Percentiles rank a stretch among this genome's conserved stretches.
phyloP scores from a whole-genome alignment of 2,329 filamentous ascomycete species.

The Penicillium thymicola region DNA sequence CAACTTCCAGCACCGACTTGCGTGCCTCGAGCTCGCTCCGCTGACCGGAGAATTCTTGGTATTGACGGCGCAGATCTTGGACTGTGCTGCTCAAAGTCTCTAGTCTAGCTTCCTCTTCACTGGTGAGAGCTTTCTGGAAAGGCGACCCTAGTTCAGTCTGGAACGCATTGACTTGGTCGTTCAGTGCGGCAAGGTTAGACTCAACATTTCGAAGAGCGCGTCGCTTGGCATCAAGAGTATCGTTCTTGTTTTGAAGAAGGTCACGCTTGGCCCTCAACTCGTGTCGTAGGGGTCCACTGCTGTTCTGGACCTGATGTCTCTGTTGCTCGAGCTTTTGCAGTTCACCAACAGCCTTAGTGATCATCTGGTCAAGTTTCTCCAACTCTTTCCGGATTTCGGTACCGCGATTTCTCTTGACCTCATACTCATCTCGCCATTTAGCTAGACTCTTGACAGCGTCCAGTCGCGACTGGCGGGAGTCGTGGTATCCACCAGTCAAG shows the following conservation, averaged over 20 bases:
- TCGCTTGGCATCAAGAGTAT: constrained; percentile 70
- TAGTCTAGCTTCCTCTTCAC: constrained; percentile 77
- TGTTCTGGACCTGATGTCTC: constrained; percentile 72
- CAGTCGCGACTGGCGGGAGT: constrained; percentile 80
- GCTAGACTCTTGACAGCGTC: constrained; percentile 74
- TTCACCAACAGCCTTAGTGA: constrained; percentile 81
- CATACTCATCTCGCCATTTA: constrained; percentile 71
- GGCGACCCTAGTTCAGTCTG: constrained; percentile 78
- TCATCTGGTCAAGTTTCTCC: constrained; percentile 79
- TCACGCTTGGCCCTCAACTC: constrained; percentile 73
- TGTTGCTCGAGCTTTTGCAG: constrained; percentile 78
- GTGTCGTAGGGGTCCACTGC: constrained; percentile 73
- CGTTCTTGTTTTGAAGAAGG: constrained; percentile 69
- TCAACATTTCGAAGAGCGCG: constrained; percentile 64
- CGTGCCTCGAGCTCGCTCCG: constrained; percentile 74
- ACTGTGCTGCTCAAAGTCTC: constrained; percentile 66
- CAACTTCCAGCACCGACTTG: constrained; percentile 80
- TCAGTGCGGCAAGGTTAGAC: constrained; percentile 69
- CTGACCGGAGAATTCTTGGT: constrained; percentile 69
- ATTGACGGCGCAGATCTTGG: constrained; percentile 71
- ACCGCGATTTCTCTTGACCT: constrained; percentile 62
- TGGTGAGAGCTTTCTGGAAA: constrained; percentile 85
- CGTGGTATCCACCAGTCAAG: constrained; percentile 90
- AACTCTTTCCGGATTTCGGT: constrained; percentile 66
- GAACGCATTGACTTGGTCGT: constrained; percentile 71